Evolutionary conservation across 805 yeast genomes (phyloP).

Genomic region (Yarrowia yakushimensis): DNA sequence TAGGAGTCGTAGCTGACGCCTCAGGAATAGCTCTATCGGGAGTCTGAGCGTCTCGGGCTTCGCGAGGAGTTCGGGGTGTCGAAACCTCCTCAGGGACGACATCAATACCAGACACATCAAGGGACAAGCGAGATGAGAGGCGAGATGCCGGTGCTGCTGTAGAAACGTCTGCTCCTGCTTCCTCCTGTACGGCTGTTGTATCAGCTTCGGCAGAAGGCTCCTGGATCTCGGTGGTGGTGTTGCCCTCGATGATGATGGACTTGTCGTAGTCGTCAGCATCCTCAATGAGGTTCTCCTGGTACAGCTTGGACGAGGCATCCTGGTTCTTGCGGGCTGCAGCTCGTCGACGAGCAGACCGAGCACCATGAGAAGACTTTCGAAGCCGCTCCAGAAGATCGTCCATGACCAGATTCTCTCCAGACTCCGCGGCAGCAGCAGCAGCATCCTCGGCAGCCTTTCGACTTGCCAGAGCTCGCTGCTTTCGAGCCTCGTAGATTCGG

Average conservation of each 20-base stretch:
- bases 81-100: background rate
- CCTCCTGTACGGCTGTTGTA: background rate
- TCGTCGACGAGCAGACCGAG: slow-evolving; percentile 75
- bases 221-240: background rate
- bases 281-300: slow-evolving; percentile 30
- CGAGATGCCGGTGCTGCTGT: background rate
- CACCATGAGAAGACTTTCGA: slow-evolving; percentile 74
- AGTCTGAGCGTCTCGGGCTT: background rate
- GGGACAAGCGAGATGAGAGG: background rate
- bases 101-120: background rate
- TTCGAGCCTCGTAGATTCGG: slow-evolving; percentile 69
- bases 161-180: background rate
- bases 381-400: slow-evolving; percentile 82
- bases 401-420: slow-evolving; percentile 56
- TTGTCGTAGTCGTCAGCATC: slow-evolving; percentile 21
- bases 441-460: slow-evolving; percentile 43
- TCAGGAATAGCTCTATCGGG: slow-evolving; percentile 29
- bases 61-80: background rate
- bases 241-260: background rate
- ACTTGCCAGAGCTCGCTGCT: slow-evolving; percentile 47
- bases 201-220: background rate
- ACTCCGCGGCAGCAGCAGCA: slow-evolving; percentile 30
- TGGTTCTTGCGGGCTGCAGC: slow-evolving; percentile 69
- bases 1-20: slow-evolving; percentile 21
- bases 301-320: slow-evolving; percentile 40